Conservation (phyloP, 305 asterid species). For the Fraxinus sp. region DNA sequence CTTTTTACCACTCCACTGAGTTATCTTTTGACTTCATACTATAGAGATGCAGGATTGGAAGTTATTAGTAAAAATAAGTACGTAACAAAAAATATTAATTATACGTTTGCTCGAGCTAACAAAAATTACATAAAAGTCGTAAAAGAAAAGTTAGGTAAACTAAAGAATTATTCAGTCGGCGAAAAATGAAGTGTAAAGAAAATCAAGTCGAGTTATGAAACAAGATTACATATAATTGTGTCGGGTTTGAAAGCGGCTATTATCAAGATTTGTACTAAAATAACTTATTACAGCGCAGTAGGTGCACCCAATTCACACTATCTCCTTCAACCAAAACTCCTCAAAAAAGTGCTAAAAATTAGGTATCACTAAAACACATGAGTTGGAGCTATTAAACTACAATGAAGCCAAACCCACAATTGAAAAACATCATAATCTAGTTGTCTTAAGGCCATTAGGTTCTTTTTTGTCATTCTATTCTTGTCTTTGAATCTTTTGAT, state of each 20-base stretch:
- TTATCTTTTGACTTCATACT: not conserved
- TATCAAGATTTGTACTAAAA: not conserved
- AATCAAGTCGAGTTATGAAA: not conserved
- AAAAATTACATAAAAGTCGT: not conserved
- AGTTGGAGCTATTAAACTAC: constrained; percentile 18
- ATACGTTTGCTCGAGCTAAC: not conserved
- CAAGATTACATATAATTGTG: not conserved
- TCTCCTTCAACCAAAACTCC: not conserved
- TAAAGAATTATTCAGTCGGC: not conserved
- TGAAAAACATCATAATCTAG: constrained; percentile 18
- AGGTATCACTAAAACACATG: not conserved
- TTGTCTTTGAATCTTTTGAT: constrained; percentile 40
- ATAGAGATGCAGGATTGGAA: not conserved
- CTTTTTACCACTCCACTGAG: not conserved
- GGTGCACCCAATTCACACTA: not conserved
- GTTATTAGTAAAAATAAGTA: not conserved
- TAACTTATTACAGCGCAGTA: not conserved
- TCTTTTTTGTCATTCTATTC: constrained; percentile 32
- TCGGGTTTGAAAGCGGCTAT: not conserved
- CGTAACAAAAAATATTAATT: no score
- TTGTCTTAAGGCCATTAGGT: constrained; percentile 36
- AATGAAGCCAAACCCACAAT: constrained; percentile 36
- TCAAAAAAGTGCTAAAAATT: not conserved
- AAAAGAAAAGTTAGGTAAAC: not conserved
- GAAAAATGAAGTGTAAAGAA: not conserved